Evolutionary conservation across 1,284 basidiomycete species (phyloP), one percentile per base, ranked within the genome.

Genomic region (Mycocalia duriaeana): DNA sequence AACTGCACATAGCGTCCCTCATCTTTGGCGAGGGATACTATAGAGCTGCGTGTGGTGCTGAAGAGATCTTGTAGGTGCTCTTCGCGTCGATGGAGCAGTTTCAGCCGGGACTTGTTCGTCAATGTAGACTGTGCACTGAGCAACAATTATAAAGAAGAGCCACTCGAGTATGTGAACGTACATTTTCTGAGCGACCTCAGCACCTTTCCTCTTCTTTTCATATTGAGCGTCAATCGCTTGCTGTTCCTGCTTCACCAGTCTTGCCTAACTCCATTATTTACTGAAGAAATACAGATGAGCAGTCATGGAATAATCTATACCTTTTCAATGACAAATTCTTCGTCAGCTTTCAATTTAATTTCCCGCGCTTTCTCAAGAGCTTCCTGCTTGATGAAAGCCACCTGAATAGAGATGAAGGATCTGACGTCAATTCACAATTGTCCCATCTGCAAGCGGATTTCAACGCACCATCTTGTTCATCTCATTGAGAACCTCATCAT

Each of bases 391-490:
- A 96, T 96, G 76, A 95, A 96, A 50, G 91, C 85, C 44, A 95
- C 91, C 92, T 94, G 63, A n/a, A 24, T 47, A 48, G 40, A 39
- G 42, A 48, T 25, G 47, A 36, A 48, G 40, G 49, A 47, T 46
- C n/a, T n/a, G n/a, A n/a, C n/a, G n/a, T n/a, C n/a, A n/a, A n/a
- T n/a, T n/a, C n/a, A n/a, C n/a, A n/a, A n/a, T n/a, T n/a, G n/a
- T n/a, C n/a, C n/a, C n/a, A n/a, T n/a, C n/a, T n/a, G n/a, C n/a
- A n/a, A n/a, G n/a, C n/a, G n/a, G n/a, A n/a, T n/a, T n/a, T n/a
- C n/a, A n/a, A 56, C 76, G 48, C 44, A 93, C 94, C 94, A 98
- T 97, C 85, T 98, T 98, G 77, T 94, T 96, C 91, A 97, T 93
- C 79, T 98, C 94, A 60, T 74, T 89, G 63, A 94, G 76, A 31